phyloP scores from a whole-genome alignment of 2,329 filamentous ascomycete genomes.

The Mariannaea sp. region DNA sequence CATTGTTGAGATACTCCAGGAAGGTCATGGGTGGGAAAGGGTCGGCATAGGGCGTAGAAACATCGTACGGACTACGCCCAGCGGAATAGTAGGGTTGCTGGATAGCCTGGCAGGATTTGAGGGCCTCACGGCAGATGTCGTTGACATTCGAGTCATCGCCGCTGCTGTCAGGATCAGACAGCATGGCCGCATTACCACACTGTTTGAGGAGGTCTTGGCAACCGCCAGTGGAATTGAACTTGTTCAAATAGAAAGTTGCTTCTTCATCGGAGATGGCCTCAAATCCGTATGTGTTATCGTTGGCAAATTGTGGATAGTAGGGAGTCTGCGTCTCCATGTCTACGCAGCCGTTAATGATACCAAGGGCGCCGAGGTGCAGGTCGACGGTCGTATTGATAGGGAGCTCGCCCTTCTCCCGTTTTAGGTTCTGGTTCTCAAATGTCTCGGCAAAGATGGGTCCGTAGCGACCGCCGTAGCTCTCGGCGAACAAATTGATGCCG shows the following conservation, averaged over 20 bases:
- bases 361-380: slow-evolving; percentile 65
- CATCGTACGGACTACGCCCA: slow-evolving; percentile 64
- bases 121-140: slow-evolving; percentile 58
- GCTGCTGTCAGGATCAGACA: slow-evolving; percentile 47
- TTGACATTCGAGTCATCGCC: slow-evolving; percentile 48
- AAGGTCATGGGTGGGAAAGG: slow-evolving; percentile 68
- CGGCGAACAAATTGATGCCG: slow-evolving; percentile 68
- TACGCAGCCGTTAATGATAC: slow-evolving; percentile 73
- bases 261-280: slow-evolving; percentile 58
- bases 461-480: slow-evolving; percentile 74
- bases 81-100: slow-evolving; percentile 61
- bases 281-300: slow-evolving; percentile 70
- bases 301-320: slow-evolving; percentile 61
- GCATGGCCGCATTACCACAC: slow-evolving; percentile 53
- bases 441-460: slow-evolving; percentile 66
- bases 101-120: slow-evolving; percentile 52
- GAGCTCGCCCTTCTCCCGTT: slow-evolving; percentile 55
- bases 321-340: slow-evolving; percentile 66
- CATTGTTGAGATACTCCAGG: slow-evolving; percentile 67
- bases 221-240: slow-evolving; percentile 45
- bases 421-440: slow-evolving; percentile 66
- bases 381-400: slow-evolving; percentile 57
- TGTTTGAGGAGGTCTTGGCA: slow-evolving; percentile 58
- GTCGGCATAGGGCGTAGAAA: slow-evolving; percentile 59
- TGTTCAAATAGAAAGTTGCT: slow-evolving; percentile 51